Percentiles rank a stretch among this genome's conserved stretches.
These are phyloP conservation scores for Coniochaeta prunicola DNA, from an alignment of 2,329 filamentous ascomycete species.

Conservation along the genomic window DNA sequence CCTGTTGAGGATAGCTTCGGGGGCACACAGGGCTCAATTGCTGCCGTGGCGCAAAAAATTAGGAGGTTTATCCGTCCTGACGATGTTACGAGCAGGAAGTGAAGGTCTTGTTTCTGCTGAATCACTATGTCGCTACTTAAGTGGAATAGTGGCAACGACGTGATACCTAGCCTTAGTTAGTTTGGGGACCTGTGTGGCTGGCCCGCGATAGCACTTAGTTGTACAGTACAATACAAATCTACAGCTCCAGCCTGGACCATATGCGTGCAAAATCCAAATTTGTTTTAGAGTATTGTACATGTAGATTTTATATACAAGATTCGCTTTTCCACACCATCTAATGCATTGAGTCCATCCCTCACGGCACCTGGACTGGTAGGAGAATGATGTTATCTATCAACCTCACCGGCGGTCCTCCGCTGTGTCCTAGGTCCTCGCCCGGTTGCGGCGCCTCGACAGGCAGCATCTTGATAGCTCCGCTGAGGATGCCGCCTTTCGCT, in stretches of 20 bases:
- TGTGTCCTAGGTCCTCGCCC: slow-evolving; percentile 69
- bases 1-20: background rate
- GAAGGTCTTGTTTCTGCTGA: no score
- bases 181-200: background rate
- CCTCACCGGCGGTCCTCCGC: slow-evolving; percentile 67
- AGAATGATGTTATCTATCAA: slow-evolving; percentile 92
- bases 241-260: no score
- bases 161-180: no score
- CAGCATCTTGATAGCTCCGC: slow-evolving; percentile 84
- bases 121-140: background rate
- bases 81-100: background rate
- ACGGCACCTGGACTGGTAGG: slow-evolving; percentile 23
- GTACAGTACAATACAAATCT: background rate
- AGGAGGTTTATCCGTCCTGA: background rate
- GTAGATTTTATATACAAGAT: background rate
- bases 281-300: background rate
- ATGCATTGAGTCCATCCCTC: slow-evolving; percentile 3
- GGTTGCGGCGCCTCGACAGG: slow-evolving; percentile 63
- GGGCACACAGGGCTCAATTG: background rate
- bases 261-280: no score
- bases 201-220: background rate
- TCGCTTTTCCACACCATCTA: background rate
- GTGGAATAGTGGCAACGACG: background rate
- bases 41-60: background rate
- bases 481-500: slow-evolving; percentile 70